These are phyloP conservation scores for Phialophora chinensis DNA, from an alignment of 2,329 filamentous ascomycete genomes.

Conservation along the genomic window DNA sequence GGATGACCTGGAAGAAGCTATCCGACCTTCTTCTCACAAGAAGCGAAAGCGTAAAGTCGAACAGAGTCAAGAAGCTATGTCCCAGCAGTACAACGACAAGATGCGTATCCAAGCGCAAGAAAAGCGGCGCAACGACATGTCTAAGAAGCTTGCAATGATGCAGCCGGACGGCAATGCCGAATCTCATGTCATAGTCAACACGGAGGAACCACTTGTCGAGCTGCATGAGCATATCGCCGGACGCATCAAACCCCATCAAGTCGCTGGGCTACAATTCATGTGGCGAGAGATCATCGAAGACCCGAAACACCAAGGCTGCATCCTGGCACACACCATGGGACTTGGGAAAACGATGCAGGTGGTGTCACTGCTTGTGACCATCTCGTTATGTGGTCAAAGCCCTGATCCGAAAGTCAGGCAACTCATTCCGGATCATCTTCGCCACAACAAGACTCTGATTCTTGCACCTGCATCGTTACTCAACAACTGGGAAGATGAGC, in stretches of 20 bases:
- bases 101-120: slow-evolving; percentile 62
- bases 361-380: slow-evolving; percentile 78
- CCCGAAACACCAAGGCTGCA: slow-evolving; percentile 70
- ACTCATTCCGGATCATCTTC: slow-evolving; percentile 73
- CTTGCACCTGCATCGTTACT: slow-evolving; percentile 77
- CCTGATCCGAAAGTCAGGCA: slow-evolving; percentile 60
- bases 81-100: slow-evolving; percentile 62
- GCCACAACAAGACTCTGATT: slow-evolving; percentile 69
- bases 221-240: slow-evolving; percentile 68
- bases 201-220: slow-evolving; percentile 53
- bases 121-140: slow-evolving; percentile 51
- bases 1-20: slow-evolving; percentile 19
- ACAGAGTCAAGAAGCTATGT: slow-evolving; percentile 57
- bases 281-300: slow-evolving; percentile 80
- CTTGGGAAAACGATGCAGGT: slow-evolving; percentile 92
- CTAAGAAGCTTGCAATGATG: slow-evolving; percentile 42
- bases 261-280: slow-evolving; percentile 82
- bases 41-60: slow-evolving; percentile 56
- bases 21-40: slow-evolving; percentile 48
- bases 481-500: slow-evolving; percentile 82
- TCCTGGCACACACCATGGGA: slow-evolving; percentile 89
- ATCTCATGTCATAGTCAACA: slow-evolving; percentile 53
- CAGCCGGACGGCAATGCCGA: slow-evolving; percentile 52
- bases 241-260: slow-evolving; percentile 78
- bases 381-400: slow-evolving; percentile 70